Base-by-base conservation (phyloP, 2,329 filamentous ascomycete genomes). In the Neofusicoccum cordaticola region DNA sequence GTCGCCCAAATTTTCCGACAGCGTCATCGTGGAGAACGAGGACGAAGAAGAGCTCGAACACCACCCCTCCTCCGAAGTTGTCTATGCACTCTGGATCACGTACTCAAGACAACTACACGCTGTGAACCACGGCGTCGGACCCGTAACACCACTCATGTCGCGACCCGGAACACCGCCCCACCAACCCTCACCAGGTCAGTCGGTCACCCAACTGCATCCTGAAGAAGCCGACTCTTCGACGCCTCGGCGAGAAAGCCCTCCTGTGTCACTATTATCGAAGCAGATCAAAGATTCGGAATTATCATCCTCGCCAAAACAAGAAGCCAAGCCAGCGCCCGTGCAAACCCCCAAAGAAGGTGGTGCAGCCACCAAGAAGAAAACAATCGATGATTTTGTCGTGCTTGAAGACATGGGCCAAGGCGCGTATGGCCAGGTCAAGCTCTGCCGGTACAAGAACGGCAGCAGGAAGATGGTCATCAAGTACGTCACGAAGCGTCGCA, bases 381-480 rank as follows among this genome's bases (percentile, higher is more conserved):
- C 86, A 0, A 98, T 99, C 68, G 84, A 90, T 62, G 93, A 97
- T 74, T 99, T 97, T 75, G 84, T 89, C 47, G 94, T 99, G 66
- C 82, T 99, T 12, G 95, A 99, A 78, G 95, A 99, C 66, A 98
- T 99, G 94, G 95, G 95, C 4, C 93, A 97, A 79, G 95, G 95
- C 45, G 95, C 95, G 1, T 99, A 99, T 74, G 95, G 95, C 1
- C 94, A 99, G 78, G 95, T 99, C 65, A 99, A 99, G 77, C 85
- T 99, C 53, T 94, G 91, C 61, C 88, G 93, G 35, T 90, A 95
- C 80, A 96, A 93, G 79, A 87, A 85, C 60, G 87, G 82, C 27
- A 82, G 86, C 61, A 90, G 89, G 75, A 97, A 96, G 78, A 90
- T 96, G 67, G 94, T 99, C 19, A 85, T 99, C 73, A 99, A 99